Evolutionary conservation across 768 basidiomycete genomes (phyloP).

Genomic region (Podaxis sp.): DNA sequence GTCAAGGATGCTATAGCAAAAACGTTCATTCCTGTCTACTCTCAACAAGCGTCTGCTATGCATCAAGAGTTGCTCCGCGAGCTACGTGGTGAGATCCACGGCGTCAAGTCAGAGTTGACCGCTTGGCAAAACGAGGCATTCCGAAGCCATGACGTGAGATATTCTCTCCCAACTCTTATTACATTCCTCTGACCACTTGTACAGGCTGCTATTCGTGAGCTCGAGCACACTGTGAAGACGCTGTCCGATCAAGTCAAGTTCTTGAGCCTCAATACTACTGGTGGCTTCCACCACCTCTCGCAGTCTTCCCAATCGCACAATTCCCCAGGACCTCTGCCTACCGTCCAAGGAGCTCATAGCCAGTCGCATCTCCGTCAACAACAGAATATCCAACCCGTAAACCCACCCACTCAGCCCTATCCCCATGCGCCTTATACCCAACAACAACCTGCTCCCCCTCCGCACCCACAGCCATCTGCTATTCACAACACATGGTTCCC

Average conservation of each 20-base stretch:
- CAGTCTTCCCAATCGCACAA: constrained; percentile 44
- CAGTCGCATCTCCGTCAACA: constrained; percentile 41
- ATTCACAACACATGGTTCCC: constrained; percentile 62
- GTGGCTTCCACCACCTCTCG: constrained; percentile 31
- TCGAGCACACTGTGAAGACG: constrained; percentile 74
- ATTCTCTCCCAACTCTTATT: neutral
- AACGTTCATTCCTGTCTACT: constrained; percentile 73
- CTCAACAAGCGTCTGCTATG: constrained; percentile 70
- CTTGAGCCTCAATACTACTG: constrained; percentile 56
- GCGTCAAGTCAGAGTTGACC: constrained; percentile 76
- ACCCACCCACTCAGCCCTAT: constrained; percentile 21
- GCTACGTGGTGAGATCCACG: constrained; percentile 71
- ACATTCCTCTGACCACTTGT: neutral
- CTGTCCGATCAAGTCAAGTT: constrained; percentile 84
- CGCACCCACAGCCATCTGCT: constrained; percentile 34
- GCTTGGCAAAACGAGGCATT: constrained; percentile 81
- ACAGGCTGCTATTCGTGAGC: constrained; percentile 74
- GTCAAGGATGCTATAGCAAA: constrained; percentile 78
- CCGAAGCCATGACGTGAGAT: constrained; percentile 73
- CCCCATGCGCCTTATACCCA: constrained; percentile 32
- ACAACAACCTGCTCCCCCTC: constrained; percentile 31
- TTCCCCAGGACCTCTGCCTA: constrained; percentile 38
- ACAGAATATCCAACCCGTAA: constrained; percentile 38
- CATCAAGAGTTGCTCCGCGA: constrained; percentile 81
- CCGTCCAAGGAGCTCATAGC: constrained; percentile 32